Conservation (phyloP, 805 yeast genomes). For the Candida methanosorbosa region DNA sequence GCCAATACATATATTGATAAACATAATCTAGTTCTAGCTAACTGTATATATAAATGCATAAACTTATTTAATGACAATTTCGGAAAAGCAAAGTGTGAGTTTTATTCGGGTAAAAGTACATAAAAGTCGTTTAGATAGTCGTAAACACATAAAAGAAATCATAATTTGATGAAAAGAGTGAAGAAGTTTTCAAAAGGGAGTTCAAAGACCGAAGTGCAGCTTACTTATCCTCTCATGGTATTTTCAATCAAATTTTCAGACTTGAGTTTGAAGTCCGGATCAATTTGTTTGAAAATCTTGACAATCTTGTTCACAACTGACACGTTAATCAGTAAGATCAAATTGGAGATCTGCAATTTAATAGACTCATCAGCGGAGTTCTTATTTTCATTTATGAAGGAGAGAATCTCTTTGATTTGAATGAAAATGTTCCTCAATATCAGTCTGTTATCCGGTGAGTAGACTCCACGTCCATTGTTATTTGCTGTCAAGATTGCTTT, state of each 20-base stretch:
- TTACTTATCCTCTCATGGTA: no score
- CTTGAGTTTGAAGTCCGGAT: slow-evolving; percentile 9
- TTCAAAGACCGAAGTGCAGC: no score
- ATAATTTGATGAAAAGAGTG: no score
- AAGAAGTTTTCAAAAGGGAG: no score
- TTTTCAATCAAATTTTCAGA: slow-evolving; percentile 7
- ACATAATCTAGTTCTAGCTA: background rate
- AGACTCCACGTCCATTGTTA: background rate
- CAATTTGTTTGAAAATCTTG: slow-evolving; percentile 16
- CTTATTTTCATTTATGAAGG: background rate
- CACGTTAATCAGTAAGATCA: slow-evolving; percentile 18
- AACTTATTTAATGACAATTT: no score
- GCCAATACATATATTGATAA: background rate
- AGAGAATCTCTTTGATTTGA: slow-evolving; percentile 1
- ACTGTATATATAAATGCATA: background rate
- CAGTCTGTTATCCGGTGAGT: slow-evolving; percentile 1
- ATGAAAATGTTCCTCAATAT: slow-evolving; percentile 1
- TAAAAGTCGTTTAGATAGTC: no score
- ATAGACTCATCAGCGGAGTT: background rate
- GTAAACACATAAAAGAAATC: no score
- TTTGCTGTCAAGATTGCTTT: background rate
- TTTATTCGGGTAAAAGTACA: no score
- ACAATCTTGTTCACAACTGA: slow-evolving; percentile 21
- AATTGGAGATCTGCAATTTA: slow-evolving; percentile 2
- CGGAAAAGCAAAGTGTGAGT: no score